These are phyloP conservation scores for Coemansia sp. DNA, from an alignment of 192 early-diverging fungal genomes.

Conservation along the genomic window DNA sequence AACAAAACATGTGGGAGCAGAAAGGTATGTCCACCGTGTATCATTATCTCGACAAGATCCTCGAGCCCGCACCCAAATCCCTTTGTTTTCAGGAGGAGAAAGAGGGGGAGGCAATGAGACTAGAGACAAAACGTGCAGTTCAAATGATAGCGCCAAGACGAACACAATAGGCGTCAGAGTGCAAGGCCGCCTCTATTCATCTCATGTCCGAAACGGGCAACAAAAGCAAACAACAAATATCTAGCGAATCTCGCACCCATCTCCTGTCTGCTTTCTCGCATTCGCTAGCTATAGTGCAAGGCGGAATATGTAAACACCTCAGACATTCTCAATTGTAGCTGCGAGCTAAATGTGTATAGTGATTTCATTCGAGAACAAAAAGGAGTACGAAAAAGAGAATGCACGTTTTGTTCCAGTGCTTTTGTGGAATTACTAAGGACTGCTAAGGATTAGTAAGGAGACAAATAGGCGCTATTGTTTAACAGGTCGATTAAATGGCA, in stretches of 20 bases:
- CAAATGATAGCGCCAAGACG: not conserved
- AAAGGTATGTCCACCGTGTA: not conserved
- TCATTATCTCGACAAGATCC: not conserved
- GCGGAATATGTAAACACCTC: not conserved
- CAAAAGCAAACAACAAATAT: not conserved
- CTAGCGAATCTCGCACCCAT: not conserved
- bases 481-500: slow-evolving; percentile 38
- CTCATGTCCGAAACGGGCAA: no score
- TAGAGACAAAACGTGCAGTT: not conserved
- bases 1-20: slow-evolving; percentile 4
- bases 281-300: not conserved
- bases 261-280: not conserved
- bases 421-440: no score
- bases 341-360: not conserved
- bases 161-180: not conserved
- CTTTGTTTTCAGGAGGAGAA: not conserved
- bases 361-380: not conserved
- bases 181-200: not conserved
- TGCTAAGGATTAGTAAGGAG: slow-evolving; percentile 33
- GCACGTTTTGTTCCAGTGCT: not conserved
- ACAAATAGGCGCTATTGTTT: slow-evolving; percentile 51
- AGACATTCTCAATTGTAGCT: not conserved
- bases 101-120: not conserved
- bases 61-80: not conserved
- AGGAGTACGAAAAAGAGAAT: not conserved